Conservation (phyloP, 306 rosid species). For the Phaseolus lunatus region DNA sequence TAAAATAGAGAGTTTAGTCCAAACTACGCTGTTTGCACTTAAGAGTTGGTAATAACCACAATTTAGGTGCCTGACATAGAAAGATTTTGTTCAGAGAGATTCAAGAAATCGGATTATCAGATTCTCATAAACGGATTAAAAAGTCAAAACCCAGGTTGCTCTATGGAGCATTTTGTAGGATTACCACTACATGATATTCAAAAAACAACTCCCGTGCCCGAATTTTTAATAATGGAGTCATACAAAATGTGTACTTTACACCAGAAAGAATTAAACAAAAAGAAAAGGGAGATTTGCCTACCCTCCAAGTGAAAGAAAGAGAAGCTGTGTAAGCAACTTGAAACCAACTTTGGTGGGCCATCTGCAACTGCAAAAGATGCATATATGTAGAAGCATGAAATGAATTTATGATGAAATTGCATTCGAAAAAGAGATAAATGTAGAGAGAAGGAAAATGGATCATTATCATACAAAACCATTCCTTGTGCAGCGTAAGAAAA, state of each 20-base stretch:
- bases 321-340: conserved; percentile 61
- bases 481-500: no score
- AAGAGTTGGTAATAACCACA: neutral
- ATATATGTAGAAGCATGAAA: neutral
- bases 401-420: neutral
- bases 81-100: conserved; percentile 41
- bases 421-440: neutral
- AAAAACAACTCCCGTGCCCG: neutral
- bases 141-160: conserved; percentile 9
- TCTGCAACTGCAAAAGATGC: conserved; percentile 55
- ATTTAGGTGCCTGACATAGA: conserved; percentile 13
- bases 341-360: conserved; percentile 70
- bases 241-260: neutral
- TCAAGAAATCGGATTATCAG: conserved; percentile 10
- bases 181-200: neutral
- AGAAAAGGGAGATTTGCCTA: conserved; percentile 31
- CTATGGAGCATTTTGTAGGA: neutral
- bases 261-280: neutral
- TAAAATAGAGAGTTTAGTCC: conserved; percentile 2
- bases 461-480: no score
- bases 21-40: conserved; percentile 18
- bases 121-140: conserved; percentile 19
- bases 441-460: neutral
- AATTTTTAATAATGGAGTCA: neutral
- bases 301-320: conserved; percentile 79